Evolutionary conservation across 306 rosid species (phyloP).

Genomic region (Castanea mollissima): DNA sequence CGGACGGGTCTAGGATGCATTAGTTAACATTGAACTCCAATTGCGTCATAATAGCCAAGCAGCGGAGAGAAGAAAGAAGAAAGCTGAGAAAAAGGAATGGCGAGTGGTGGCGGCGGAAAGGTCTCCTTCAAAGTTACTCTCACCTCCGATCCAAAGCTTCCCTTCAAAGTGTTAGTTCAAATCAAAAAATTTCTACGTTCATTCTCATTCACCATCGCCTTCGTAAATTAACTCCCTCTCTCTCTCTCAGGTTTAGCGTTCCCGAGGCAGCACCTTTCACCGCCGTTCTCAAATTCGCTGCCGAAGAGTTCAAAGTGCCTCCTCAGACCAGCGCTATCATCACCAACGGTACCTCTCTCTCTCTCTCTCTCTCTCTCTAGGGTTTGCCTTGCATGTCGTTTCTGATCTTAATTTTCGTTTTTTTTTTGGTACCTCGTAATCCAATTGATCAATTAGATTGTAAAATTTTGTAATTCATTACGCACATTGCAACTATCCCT

Average conservation of each 20-base stretch:
- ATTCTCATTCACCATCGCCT: too few species aligned
- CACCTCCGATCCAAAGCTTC: conserved; percentile 97
- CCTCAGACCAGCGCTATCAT: conserved; percentile 98
- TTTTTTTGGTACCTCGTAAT: background rate
- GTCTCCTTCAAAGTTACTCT: conserved; percentile 98
- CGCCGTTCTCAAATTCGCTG: conserved; percentile 94
- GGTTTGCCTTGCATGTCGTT: background rate
- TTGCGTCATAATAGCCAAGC: conserved; percentile 4
- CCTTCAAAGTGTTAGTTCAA: conserved; percentile 79
- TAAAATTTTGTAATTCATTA: too few species aligned
- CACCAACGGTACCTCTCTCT: conserved; percentile 68
- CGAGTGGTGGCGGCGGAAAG: conserved; percentile 75
- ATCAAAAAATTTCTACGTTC: background rate
- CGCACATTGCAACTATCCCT: too few species aligned
- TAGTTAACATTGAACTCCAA: too few species aligned
- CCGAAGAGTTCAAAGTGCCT: conserved; percentile 98
- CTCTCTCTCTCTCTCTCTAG: background rate
- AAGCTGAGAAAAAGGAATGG: background rate
- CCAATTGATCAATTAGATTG: too few species aligned
- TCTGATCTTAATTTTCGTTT: background rate
- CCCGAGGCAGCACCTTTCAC: conserved; percentile 99
- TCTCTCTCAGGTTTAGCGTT: conserved; percentile 74
- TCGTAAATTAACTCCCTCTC: background rate
- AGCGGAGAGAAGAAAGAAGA: background rate
- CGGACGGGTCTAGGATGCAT: too few species aligned